Evolutionary conservation across 176 grass and related monocot genomes (phyloP), one percentile per base, ranked within the genome.

Genomic region (Alopecurus myosuroides): DNA sequence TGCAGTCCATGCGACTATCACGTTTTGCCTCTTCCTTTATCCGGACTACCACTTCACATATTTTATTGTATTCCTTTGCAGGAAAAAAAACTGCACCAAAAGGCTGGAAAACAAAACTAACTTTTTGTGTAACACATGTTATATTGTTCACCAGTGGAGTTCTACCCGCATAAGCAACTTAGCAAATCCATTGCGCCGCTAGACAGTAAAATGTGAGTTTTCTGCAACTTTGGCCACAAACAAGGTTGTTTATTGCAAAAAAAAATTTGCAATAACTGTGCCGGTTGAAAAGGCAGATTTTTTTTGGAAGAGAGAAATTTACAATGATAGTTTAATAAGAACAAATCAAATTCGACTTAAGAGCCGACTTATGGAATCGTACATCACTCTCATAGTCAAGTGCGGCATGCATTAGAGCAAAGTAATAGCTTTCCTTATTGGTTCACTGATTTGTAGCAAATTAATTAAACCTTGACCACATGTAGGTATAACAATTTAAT

Each of bases 11-110:
- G 33, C 46, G 52, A 20, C 62, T 5, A 62, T 51, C 64, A 12
- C 55, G 55, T 84, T 88, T 73, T 79, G 66, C 34, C 28, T 22
- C 36, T 22, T 39, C 55, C 34, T 84, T 84, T 51, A 51, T 30
- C 30, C 2, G 11, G 71, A 51, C 4, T 46, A 49, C 25, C 29
- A 45, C 40, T 73, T 46, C n/a, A 44, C 68, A 5, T 22, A 18
- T 53, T 22, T 22, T 53, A 22, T 22, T 53, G 50, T 22, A 65
- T 33, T 33, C 17, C 61, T 33, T 34, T 9, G 61, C 14, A 19
- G 30, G 7, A 49, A 49, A 62, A 65, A 33, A 20, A 18, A 17
- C 1, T 36, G 18, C 31, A 35, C 20, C 8, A 35, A 36, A 5
- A 14, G 13, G 11, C 68, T 71, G 18, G 28, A 13, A 49, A 26